Evolutionary conservation across 1,284 basidiomycete species (phyloP), one percentile per base, ranked within the genome.

Genomic region (Leccinum discolor): DNA sequence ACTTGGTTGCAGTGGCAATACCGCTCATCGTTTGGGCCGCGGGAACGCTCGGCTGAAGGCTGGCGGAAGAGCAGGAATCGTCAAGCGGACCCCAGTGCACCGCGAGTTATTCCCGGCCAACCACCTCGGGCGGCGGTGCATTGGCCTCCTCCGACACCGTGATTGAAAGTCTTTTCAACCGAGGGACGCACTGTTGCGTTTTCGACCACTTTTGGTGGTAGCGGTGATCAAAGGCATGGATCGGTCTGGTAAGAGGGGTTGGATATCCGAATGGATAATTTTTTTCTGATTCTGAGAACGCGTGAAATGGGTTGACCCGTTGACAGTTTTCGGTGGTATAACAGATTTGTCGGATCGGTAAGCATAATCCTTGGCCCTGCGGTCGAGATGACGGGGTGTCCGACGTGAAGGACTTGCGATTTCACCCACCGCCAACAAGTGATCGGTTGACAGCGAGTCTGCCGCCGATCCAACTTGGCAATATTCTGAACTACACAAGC

Each of bases 1-100:
- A 89, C 84, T 66, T 88, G 83, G 71, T 90, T 83, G 75, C 93
- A 95, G 78, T 87, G 90, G 73, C 93, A 95, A 77, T 91, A 95
- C 42, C 83, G 79, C 64, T 79, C 80, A 76, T 94, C 90, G 62
- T 81, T 80, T 2, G 83, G 80, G 68, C 79, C 3, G 68, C 70
- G 14, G 68, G 73, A 63, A 67, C 67, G 58, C 66, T 66, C 57
- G 74, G 74, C 42, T 21, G 11, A 7, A 21, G 18, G 63, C 66
- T 21, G 62, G 40, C 4, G 60, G 63, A 23, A 47, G 62, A 58
- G 77, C 67, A 70, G 81, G 81, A 60, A 84, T 69, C 8, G 78
- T 84, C 52, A 85, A 81, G 63, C 78, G 84, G 42, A 85, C 68
- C 23, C 64, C 58, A 32, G 32, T 32, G 32, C 32, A 32, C 32